These are phyloP conservation scores for Golubevia sp. DNA, from an alignment of 1,284 basidiomycete species.

Conservation along the genomic window DNA sequence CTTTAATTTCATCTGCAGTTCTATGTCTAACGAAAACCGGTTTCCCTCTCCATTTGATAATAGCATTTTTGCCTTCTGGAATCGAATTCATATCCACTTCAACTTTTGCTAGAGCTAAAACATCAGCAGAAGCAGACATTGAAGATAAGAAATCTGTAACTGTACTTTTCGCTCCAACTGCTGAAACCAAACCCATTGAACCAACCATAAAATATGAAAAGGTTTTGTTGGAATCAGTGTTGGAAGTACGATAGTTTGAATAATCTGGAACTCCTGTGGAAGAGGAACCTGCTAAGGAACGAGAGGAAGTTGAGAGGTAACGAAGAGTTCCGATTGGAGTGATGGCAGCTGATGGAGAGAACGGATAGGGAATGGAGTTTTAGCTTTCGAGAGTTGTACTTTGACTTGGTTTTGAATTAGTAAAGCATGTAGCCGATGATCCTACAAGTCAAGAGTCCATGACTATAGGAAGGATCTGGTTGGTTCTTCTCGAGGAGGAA, in stretches of 20 bases:
- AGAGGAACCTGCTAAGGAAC: slow-evolving; percentile 28
- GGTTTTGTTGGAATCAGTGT: slow-evolving; percentile 75
- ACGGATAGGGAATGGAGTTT: neutral
- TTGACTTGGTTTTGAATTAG: too few species aligned
- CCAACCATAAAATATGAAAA: slow-evolving; percentile 98
- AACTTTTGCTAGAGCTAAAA: slow-evolving; percentile 95
- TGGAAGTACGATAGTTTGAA: slow-evolving; percentile 76
- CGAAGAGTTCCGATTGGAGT: slow-evolving; percentile 10
- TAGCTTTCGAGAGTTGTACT: too few species aligned
- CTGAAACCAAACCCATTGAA: slow-evolving; percentile 88
- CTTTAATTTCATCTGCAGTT: slow-evolving; percentile 87
- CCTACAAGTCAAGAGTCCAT: too few species aligned
- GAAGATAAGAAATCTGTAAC: slow-evolving; percentile 93
- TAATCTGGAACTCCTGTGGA: slow-evolving; percentile 83
- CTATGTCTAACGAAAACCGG: slow-evolving; percentile 99
- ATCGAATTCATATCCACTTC: slow-evolving; percentile 90
- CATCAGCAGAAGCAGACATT: slow-evolving; percentile 96
- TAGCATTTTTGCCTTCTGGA: slow-evolving; percentile 83
- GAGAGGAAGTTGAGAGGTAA: slow-evolving; percentile 46
- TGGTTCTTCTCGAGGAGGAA: too few species aligned
- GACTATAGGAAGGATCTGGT: too few species aligned
- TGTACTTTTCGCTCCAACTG: slow-evolving; percentile 89
- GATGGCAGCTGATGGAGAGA: slow-evolving; percentile 7
- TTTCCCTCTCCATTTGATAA: slow-evolving; percentile 87
- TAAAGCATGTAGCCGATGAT: too few species aligned